phyloP scores from a whole-genome alignment of 2,329 filamentous ascomycete species.

The Aspergillus sp. region DNA sequence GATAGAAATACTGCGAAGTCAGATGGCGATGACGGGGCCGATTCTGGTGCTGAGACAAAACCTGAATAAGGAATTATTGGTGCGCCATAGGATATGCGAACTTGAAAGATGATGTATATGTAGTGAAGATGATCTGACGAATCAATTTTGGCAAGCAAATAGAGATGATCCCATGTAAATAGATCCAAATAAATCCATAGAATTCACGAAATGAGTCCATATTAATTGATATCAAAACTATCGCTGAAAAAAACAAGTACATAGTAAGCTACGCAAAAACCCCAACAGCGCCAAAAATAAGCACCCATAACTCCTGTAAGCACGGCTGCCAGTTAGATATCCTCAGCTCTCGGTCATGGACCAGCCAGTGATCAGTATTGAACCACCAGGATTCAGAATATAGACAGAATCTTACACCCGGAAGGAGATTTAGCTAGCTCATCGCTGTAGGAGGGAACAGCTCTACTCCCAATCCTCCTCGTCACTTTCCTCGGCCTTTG shows the following conservation, averaged over 20 bases:
- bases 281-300: constrained; percentile 1
- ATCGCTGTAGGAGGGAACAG: background rate
- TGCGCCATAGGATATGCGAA: background rate
- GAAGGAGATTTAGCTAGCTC: background rate
- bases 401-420: background rate
- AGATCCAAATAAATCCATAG: constrained; percentile 1
- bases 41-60: constrained; percentile 1
- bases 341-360: constrained; percentile 1
- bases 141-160: too few relatives aligned
- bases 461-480: constrained; percentile 74
- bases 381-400: background rate
- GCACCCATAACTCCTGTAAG: constrained; percentile 9
- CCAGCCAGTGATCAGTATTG: constrained; percentile 12
- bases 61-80: background rate
- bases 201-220: background rate
- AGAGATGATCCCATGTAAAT: constrained; percentile 4
- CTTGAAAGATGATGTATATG: background rate
- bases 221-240: constrained; percentile 2
- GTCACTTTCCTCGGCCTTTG: constrained; percentile 56
- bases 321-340: background rate
- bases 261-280: constrained; percentile 1
- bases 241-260: constrained; percentile 16
- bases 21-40: constrained; percentile 2
- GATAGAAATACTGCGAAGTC: constrained; percentile 7
- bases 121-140: too few relatives aligned